Evolutionary conservation across 257 asterid genomes (phyloP), one percentile per base, ranked within the genome.

Genomic region (Handroanthus guayacan): DNA sequence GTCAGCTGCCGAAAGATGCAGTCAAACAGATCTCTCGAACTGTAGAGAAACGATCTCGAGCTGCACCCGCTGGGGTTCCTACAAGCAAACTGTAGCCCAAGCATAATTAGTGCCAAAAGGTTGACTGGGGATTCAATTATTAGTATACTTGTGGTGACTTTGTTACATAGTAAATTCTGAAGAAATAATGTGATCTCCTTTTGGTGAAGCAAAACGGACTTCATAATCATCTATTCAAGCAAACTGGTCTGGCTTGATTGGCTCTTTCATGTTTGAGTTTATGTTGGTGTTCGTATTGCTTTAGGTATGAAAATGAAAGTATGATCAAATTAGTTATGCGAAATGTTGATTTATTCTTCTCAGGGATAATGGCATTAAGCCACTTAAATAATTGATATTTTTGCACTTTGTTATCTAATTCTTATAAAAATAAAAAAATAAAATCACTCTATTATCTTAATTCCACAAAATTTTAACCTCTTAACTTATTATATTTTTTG

Each of bases 11-110:
- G 5, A 93, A 93, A 80, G 96, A 91, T 38, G 90, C 80, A 18
- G 96, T 93, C 25, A 90, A 80, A 71, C 81, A 86, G 78, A 69
- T 89, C 67, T 93, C 96, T 63, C 87, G 96, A 55, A 37, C 86
- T 2, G 91, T 93, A 7, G 96, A 93, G 87, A 86, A 76, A 73
- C 88, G 85, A 83, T 85, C 97, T 34, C 89, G 97, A 52, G 84
- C 87, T 72, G 81, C 81, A 6, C 95, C 96, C 0, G 79, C 58
- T 18, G 96, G 97, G 41, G 62, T 88, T 63, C 90, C 98, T 3
- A 62, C 78, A 39, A 88, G 97, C 92, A 93, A 93, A 79, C 87
- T 91, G 25, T 93, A 84, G 78, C 73, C 43, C 57, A 12, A 25
- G 62, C 41, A 34, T 17, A 14, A 38, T 20, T 3, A 41, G 1